A percentile compares a stretch with the other conserved stretches of the same genome.
Conservation (phyloP, 2,329 filamentous ascomycete species). For the Colletotrichum sojae region DNA sequence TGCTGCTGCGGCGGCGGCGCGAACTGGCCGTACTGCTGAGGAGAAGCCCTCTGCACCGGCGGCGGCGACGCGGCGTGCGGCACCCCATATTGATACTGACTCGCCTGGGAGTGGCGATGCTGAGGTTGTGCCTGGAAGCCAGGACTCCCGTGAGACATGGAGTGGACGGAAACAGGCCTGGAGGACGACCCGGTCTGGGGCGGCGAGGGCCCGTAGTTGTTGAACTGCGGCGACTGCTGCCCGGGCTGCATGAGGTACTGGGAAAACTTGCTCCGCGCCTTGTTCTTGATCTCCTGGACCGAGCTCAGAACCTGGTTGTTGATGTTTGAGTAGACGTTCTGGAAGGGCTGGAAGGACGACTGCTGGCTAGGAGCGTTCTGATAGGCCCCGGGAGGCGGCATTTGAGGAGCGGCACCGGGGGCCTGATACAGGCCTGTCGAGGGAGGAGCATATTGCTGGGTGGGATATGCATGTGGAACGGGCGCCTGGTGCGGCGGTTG, state of each 20-base stretch:
- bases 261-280: neutral
- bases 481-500: neutral
- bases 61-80: too few relatives aligned
- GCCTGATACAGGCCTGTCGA: neutral
- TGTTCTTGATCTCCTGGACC: conserved; percentile 14
- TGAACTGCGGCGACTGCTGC: neutral
- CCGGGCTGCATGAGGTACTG: conserved; percentile 14
- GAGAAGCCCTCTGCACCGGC: too few relatives aligned
- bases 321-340: neutral
- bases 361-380: neutral
- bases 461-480: neutral
- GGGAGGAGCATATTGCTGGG: neutral
- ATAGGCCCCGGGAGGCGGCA: too few relatives aligned
- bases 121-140: too few relatives aligned
- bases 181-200: neutral
- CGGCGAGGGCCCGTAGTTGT: neutral
- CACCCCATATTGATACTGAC: too few relatives aligned
- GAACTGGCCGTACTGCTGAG: too few relatives aligned
- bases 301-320: conserved; percentile 12
- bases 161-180: neutral
- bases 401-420: neutral
- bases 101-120: too few relatives aligned
- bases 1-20: too few relatives aligned
- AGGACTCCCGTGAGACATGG: too few relatives aligned
- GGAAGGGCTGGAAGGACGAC: neutral